phyloP scores from a whole-genome alignment of 345 rosid genomes.

The Rhizophora apiculata region DNA sequence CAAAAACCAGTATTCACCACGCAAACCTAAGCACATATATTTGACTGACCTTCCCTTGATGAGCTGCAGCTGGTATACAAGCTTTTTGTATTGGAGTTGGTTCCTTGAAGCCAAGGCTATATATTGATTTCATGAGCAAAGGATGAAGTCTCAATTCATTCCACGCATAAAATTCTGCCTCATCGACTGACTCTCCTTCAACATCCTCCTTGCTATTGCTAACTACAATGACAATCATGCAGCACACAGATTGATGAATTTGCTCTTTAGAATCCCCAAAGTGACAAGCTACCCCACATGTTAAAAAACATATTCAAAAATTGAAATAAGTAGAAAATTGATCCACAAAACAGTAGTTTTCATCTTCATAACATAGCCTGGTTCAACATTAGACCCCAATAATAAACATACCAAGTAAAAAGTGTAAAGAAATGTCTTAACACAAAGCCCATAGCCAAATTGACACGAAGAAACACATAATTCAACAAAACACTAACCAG shows the following conservation, averaged over 20 bases:
- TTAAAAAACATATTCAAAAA: too few species aligned
- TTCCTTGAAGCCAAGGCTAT: constrained; percentile 73
- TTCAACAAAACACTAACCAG: constrained; percentile 44
- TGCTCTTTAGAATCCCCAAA: too few species aligned
- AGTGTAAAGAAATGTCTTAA: too few species aligned
- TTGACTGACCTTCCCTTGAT: constrained; percentile 82
- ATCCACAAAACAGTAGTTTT: too few species aligned
- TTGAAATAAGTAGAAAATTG: too few species aligned
- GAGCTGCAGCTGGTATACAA: constrained; percentile 86
- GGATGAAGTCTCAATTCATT: constrained; percentile 83
- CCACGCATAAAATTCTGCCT: constrained; percentile 70
- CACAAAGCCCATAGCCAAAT: too few species aligned
- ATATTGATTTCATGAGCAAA: constrained; percentile 65
- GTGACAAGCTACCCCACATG: too few species aligned
- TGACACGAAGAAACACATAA: too few species aligned
- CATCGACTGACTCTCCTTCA: constrained; percentile 48
- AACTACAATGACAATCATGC: constrained; percentile 20
- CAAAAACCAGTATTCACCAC: constrained; percentile 2
- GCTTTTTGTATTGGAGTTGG: constrained; percentile 91
- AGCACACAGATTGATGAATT: not conserved
- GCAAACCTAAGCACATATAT: not conserved
- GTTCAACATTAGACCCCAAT: too few species aligned
- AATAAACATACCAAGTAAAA: too few species aligned
- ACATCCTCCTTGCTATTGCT: constrained; percentile 29
- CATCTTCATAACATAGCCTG: too few species aligned